A percentile compares a stretch with the other conserved stretches of the same genome.
Conservation (phyloP, 257 asterid genomes). For the Capsicum pubescens region DNA sequence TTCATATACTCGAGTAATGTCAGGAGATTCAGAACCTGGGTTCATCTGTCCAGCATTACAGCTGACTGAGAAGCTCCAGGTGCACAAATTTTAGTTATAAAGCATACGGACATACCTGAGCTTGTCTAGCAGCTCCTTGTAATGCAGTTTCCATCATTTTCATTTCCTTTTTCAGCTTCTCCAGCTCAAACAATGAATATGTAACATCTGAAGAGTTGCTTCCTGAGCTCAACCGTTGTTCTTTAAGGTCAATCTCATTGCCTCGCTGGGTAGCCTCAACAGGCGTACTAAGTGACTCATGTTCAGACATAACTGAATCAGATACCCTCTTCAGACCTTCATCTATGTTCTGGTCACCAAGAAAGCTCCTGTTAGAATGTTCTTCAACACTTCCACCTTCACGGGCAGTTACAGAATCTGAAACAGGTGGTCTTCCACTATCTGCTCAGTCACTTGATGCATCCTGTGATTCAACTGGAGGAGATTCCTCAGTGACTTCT, state of each 20-base stretch:
- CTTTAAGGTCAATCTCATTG: conserved; percentile 46
- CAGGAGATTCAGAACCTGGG: conserved; percentile 14
- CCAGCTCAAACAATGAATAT: conserved; percentile 62
- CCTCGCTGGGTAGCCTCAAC: conserved; percentile 44
- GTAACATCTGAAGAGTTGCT: conserved; percentile 48
- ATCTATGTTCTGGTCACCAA: conserved; percentile 40
- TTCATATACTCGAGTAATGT: background rate
- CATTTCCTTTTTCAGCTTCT: conserved; percentile 84
- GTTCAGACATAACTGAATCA: conserved; percentile 43
- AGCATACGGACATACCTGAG: conserved; percentile 64
- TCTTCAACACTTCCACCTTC: conserved; percentile 51
- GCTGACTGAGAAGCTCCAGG: background rate
- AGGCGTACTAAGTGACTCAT: conserved; percentile 42
- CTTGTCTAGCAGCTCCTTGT: conserved; percentile 98
- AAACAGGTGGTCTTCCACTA: conserved; percentile 48
- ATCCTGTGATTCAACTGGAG: conserved; percentile 48
- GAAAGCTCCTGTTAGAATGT: conserved; percentile 41
- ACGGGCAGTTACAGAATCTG: conserved; percentile 47
- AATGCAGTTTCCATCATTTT: conserved; percentile 93
- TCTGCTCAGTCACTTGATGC: conserved; percentile 45
- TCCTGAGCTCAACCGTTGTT: conserved; percentile 43
- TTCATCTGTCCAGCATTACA: background rate
- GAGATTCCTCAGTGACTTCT: conserved; percentile 37
- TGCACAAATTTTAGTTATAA: conserved; percentile 27
- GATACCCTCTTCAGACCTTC: conserved; percentile 49